These are phyloP conservation scores for Lepidium didymum DNA, from an alignment of 345 rosid species.

Conservation along the genomic window DNA sequence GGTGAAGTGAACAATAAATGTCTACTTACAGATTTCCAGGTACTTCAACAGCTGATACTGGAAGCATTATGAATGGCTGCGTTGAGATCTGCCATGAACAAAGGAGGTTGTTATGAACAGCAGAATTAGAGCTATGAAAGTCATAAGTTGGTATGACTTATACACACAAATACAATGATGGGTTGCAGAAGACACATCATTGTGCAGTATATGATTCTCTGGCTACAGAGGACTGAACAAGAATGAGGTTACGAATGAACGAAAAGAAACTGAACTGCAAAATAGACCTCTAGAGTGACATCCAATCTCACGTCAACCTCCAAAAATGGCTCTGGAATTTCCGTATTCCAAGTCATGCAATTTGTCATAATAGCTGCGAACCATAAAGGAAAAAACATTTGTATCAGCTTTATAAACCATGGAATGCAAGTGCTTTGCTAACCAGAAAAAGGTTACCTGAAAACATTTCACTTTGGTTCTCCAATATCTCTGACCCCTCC, in stretches of 20 bases:
- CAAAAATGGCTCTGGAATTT: slow-evolving; percentile 50
- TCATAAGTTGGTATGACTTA: not conserved
- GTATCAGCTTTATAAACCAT: not conserved
- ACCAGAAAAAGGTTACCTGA: slow-evolving; percentile 40
- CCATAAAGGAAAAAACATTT: slow-evolving; percentile 1
- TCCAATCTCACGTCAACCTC: slow-evolving; percentile 63
- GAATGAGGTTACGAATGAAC: not conserved
- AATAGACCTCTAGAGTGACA: slow-evolving; percentile 60
- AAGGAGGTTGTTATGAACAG: not conserved
- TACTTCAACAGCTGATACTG: slow-evolving; percentile 61
- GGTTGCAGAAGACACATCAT: not conserved
- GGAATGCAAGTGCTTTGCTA: not conserved
- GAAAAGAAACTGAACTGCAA: not conserved
- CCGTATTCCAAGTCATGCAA: slow-evolving; percentile 60
- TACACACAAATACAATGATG: not conserved
- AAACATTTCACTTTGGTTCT: slow-evolving; percentile 60
- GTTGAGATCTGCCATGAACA: slow-evolving; percentile 53
- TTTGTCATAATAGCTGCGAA: slow-evolving; percentile 67
- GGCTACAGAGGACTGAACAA: not conserved
- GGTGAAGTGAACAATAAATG: not conserved
- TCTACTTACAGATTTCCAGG: slow-evolving; percentile 77
- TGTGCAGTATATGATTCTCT: not conserved
- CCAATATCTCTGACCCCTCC: slow-evolving; percentile 63
- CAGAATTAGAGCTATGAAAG: not conserved
- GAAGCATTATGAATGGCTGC: slow-evolving; percentile 58